Base-by-base conservation (phyloP, 1,284 basidiomycete species). In the Exsudoporus floridanus region DNA sequence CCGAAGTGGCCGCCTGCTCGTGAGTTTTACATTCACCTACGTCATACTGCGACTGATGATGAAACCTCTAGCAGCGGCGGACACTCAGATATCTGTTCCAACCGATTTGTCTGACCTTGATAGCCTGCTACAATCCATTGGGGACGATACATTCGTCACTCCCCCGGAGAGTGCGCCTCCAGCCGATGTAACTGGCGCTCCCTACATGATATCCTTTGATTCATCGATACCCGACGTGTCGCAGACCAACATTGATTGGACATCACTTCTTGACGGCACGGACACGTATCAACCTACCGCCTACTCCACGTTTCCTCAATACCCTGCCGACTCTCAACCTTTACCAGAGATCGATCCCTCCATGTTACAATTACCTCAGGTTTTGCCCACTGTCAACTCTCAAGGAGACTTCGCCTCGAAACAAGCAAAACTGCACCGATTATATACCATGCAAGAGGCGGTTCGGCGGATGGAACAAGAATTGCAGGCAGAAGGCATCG, bases 371-470 rank as follows among this genome's bases (percentile, higher is more conserved):
- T 23, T 67, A 1, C 66, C 69, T 3, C 41, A 40, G 0, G 9
- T 36, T 14, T n/a, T 35, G 1, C 44, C 50, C 2, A 0, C 28
- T 33, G 27, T 34, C 12, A 14, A 39, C 2, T 12, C 38, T 34
- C 43, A 35, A 43, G 31, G 2, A 2, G 50, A 64, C n/a, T 18
- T 33, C 7, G 23, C 46, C 14, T 55, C 39, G 7, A 59, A 49
- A 41, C 49, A 65, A 40, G 52, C 40, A 12, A 65, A 62, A 30
- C 18, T 65, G 6, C 27, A 53, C 7, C 65, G 53, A 25, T 38
- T 66, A 3, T 58, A 64, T 31, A 46, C 37, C 16, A 67, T 65
- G 64, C 66, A 67, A 54, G 65, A 66, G n/a, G 65, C 46, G 4
- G 58, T 65, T 36, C 51, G 59, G 37, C 59, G 25, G 44, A 69